phyloP scores from a whole-genome alignment of 2,329 filamentous ascomycete species.

The Pseudopithomyces chartarum region DNA sequence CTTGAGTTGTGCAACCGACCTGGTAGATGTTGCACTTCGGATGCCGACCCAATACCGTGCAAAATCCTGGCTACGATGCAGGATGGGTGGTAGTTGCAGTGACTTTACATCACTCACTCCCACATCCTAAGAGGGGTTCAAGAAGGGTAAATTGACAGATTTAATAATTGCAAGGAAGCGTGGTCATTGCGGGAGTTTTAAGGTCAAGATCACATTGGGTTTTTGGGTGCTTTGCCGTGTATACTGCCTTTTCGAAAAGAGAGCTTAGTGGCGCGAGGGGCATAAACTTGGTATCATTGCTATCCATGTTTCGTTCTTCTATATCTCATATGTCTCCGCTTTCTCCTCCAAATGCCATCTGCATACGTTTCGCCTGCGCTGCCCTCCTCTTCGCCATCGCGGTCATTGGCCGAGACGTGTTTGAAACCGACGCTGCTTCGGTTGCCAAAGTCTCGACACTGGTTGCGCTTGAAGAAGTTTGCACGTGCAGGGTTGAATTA shows the following conservation, averaged over 20 bases:
- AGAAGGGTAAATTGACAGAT: too few species aligned
- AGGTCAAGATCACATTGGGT: too few species aligned
- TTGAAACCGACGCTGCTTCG: background rate
- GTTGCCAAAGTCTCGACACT: background rate
- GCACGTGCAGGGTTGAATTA: background rate
- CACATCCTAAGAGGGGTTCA: too few species aligned
- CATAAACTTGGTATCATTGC: background rate
- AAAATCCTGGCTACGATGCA: background rate
- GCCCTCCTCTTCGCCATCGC: constrained; percentile 31
- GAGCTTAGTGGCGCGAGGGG: background rate
- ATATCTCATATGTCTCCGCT: background rate
- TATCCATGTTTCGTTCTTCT: background rate
- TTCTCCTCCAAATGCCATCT: constrained; percentile 25
- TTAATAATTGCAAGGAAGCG: too few species aligned
- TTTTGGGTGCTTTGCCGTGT: too few species aligned
- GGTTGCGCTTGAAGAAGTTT: background rate
- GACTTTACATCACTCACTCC: too few species aligned
- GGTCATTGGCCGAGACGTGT: constrained; percentile 16
- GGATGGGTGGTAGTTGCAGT: background rate
- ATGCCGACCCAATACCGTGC: background rate
- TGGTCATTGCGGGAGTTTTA: too few species aligned
- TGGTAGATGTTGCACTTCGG: background rate
- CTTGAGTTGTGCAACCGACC: background rate
- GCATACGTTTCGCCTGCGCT: constrained; percentile 33
- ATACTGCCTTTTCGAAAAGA: too few species aligned